These are phyloP conservation scores for Cladosporium sp. DNA, from an alignment of 2,329 filamentous ascomycete genomes.

Conservation along the genomic window DNA sequence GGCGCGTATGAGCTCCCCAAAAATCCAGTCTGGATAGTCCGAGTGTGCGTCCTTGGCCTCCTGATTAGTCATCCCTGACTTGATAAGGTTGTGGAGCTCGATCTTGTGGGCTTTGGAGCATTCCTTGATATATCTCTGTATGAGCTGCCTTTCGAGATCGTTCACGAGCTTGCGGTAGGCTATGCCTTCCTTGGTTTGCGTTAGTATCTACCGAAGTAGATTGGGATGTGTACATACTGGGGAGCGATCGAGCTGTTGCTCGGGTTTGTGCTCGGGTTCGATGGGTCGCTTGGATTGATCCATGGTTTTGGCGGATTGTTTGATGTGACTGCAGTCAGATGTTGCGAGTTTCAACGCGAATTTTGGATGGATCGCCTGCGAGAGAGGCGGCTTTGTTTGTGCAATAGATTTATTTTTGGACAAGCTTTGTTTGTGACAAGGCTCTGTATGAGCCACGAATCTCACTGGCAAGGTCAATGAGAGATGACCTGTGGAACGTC, in stretches of 20 bases:
- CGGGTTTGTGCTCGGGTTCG: background rate
- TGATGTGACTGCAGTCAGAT: background rate
- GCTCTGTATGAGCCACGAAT: background rate
- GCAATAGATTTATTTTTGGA: background rate
- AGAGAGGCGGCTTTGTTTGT: background rate
- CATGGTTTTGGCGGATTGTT: background rate
- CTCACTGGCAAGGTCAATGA: background rate
- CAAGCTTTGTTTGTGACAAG: background rate
- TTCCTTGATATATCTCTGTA: background rate
- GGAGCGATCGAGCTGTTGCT: background rate
- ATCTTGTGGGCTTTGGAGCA: background rate
- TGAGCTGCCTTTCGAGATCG: background rate
- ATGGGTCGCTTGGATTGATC: background rate
- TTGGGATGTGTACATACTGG: background rate
- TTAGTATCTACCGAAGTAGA: no score
- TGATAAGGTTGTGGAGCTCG: background rate
- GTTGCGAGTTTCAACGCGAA: background rate
- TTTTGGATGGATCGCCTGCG: background rate
- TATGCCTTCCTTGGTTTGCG: background rate
- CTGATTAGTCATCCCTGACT: background rate
- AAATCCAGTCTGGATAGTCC: background rate
- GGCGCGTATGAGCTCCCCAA: background rate
- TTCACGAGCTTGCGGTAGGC: background rate
- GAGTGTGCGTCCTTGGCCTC: background rate
- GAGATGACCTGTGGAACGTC: no score